Base-by-base conservation (phyloP, 768 basidiomycete species). In the Calocera cornea region DNA sequence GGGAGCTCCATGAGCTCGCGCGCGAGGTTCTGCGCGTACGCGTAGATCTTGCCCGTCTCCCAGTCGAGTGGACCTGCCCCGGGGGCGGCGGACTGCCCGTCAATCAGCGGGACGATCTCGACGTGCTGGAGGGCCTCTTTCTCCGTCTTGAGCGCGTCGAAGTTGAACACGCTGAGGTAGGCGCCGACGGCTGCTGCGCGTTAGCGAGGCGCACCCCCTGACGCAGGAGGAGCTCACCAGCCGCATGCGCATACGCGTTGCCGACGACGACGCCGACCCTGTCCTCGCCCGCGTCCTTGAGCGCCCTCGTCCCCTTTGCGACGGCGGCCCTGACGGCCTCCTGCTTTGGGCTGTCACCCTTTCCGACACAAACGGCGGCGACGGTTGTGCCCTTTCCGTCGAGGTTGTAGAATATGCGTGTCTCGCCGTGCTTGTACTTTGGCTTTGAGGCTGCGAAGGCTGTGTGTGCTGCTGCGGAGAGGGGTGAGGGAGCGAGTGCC, bases 1-100 rank as follows among this genome's bases (percentile, higher is more conserved):
- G 92, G 92, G 3, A 89, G 77, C 76, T 94, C 92, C 85, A 84
- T 87, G 60, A 94, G 80, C 88, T 89, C 90, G 47, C 89, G 82
- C 29, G 89, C 89, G 69, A 89, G 77, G 74, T 92, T 92, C 77
- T 92, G 91, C 2, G 87, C 85, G 64, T 86, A 79, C 0, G 86
- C 90, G 71, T 90, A 92, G 29, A 87, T 70, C 2, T 84, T 81
- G 41, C 92, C 92, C 7, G 82, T 80, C 40, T 89, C 82, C 91
- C 91, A 76, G 90, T 68, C 85, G 2, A 88, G 82, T 34, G 47
- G 11, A n/a, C n/a, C n/a, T n/a, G n/a, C n/a, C n/a, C n/a, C n/a
- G 2, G 76, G 73, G 41, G 89, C 76, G 0, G 75, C 74, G 11
- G 86, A 71, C 69, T 83, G 82, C 11, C 64, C 44, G 41, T 82